Evolutionary conservation across 495 filamentous ascomycete species (phyloP).

Genomic region (Astrothelium macrocarpum): DNA sequence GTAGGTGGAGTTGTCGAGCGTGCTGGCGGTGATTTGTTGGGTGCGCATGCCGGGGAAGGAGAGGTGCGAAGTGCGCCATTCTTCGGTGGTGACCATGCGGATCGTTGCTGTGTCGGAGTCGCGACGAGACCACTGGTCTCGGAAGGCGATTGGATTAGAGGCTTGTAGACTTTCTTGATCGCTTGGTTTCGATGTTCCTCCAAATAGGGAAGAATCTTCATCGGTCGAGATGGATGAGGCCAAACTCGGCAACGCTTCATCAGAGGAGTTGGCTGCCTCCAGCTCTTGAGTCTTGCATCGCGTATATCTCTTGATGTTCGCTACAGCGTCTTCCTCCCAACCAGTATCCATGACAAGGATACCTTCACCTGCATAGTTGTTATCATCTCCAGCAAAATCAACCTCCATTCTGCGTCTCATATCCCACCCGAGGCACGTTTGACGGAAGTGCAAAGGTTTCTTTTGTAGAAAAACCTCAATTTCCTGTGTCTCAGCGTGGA

Average conservation of each 20-base stretch:
- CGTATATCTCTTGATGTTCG: constrained; percentile 44
- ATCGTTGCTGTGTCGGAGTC: constrained; percentile 16
- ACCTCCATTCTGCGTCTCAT: constrained; percentile 81
- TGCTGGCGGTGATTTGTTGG: constrained; percentile 56
- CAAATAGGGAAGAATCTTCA: constrained; percentile 31
- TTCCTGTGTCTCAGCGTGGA: constrained; percentile 64
- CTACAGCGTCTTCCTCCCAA: constrained; percentile 43
- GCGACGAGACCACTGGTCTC: constrained; percentile 14
- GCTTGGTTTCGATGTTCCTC: constrained; percentile 17
- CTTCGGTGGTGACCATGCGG: constrained; percentile 30
- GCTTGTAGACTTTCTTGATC: constrained; percentile 13
- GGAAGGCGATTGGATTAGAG: not conserved
- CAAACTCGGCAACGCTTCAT: constrained; percentile 14
- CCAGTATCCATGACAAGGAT: constrained; percentile 67
- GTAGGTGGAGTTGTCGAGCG: constrained; percentile 67
- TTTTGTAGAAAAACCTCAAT: constrained; percentile 67
- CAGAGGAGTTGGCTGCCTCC: constrained; percentile 18
- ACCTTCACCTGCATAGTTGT: constrained; percentile 59
- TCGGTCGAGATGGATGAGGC: not conserved
- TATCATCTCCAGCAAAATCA: constrained; percentile 79
- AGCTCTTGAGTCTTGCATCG: constrained; percentile 32
- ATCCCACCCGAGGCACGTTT: constrained; percentile 77
- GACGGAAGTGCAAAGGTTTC: constrained; percentile 69
- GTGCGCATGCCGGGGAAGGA: constrained; percentile 43
- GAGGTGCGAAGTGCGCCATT: constrained; percentile 56